These are phyloP conservation scores for Xylariaceae sp. DNA, from an alignment of 2,329 filamentous ascomycete species.

Conservation along the genomic window DNA sequence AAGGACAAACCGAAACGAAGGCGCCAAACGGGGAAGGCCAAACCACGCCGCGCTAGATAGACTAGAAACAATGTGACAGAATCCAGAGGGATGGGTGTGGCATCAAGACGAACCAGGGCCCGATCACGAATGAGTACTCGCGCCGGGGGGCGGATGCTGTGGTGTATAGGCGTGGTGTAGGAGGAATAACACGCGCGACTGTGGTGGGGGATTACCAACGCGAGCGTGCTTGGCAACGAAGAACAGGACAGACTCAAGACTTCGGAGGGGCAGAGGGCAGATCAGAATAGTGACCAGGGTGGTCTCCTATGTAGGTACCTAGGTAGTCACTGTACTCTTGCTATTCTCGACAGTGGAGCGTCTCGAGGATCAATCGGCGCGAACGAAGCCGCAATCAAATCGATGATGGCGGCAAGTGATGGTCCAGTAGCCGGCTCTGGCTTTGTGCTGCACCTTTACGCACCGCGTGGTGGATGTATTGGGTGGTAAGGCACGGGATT, in stretches of 20 bases:
- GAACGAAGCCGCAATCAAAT: slow-evolving; percentile 31
- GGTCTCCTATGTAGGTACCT: no score
- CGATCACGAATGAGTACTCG: slow-evolving; percentile 13
- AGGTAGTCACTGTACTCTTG: no score
- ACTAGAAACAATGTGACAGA: slow-evolving; percentile 42
- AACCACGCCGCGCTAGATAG: slow-evolving; percentile 36
- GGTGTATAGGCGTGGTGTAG: slow-evolving; percentile 12
- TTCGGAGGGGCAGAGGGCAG: no score
- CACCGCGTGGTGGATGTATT: slow-evolving; percentile 26
- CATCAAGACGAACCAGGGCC: slow-evolving; percentile 26
- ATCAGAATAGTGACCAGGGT: no score
- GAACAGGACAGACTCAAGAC: no score
- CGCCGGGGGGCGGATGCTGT: not conserved
- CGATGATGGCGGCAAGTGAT: slow-evolving; percentile 38
- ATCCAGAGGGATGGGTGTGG: slow-evolving; percentile 37
- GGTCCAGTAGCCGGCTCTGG: slow-evolving; percentile 29
- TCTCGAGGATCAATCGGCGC: slow-evolving; percentile 35
- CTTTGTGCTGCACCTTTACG: slow-evolving; percentile 3
- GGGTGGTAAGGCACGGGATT: slow-evolving; percentile 33
- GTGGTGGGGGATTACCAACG: no score
- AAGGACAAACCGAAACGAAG: slow-evolving; percentile 37
- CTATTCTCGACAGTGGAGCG: slow-evolving; percentile 31
- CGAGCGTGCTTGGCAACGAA: no score
- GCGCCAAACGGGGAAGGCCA: slow-evolving; percentile 42
- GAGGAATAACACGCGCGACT: not conserved